Percentiles rank a stretch among this genome's conserved stretches.
These are phyloP conservation scores for Marchantia polymorpha DNA, from an alignment of 225 moss, liverwort and hornwort species.

Conservation along the genomic window DNA sequence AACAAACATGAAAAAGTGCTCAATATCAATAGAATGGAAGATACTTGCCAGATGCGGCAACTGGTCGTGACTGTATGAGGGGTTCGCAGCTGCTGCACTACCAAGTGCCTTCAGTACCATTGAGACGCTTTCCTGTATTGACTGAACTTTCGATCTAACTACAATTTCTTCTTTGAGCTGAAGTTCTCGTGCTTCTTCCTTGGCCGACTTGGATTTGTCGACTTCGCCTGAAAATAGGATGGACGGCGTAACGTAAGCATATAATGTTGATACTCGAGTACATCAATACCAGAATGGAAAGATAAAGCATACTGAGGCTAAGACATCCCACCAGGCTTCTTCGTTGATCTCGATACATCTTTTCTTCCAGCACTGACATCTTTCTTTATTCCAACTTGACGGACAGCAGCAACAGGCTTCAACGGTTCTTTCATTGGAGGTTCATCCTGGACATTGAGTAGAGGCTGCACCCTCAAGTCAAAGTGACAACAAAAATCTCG, in stretches of 20 bases:
- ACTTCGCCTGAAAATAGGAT: slow-evolving; percentile 48
- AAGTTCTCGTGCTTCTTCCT: slow-evolving; percentile 79
- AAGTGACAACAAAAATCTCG: not conserved
- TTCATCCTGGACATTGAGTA: slow-evolving; percentile 49
- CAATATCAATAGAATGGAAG: not conserved
- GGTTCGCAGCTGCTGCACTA: slow-evolving; percentile 74
- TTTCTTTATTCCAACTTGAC: slow-evolving; percentile 48
- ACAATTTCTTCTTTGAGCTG: slow-evolving; percentile 78
- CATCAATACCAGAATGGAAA: not conserved
- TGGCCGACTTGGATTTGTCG: slow-evolving; percentile 75
- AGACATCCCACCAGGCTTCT: slow-evolving; percentile 56
- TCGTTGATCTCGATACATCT: slow-evolving; percentile 48
- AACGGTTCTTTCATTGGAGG: slow-evolving; percentile 27
- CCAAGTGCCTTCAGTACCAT: slow-evolving; percentile 73
- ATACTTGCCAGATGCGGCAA: slow-evolving; percentile 71
- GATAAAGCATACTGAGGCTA: not conserved
- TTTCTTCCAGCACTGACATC: slow-evolving; percentile 52
- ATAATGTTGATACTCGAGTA: not conserved
- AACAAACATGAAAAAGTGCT: not conserved
- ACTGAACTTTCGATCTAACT: slow-evolving; percentile 60
- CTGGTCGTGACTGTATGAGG: slow-evolving; percentile 80
- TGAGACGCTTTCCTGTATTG: slow-evolving; percentile 63
- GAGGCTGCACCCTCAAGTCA: not conserved
- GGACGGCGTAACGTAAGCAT: not conserved
- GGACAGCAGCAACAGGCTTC: slow-evolving; percentile 47